Base-by-base conservation (phyloP, 495 filamentous ascomycete genomes). In the Penicillium canescens region DNA sequence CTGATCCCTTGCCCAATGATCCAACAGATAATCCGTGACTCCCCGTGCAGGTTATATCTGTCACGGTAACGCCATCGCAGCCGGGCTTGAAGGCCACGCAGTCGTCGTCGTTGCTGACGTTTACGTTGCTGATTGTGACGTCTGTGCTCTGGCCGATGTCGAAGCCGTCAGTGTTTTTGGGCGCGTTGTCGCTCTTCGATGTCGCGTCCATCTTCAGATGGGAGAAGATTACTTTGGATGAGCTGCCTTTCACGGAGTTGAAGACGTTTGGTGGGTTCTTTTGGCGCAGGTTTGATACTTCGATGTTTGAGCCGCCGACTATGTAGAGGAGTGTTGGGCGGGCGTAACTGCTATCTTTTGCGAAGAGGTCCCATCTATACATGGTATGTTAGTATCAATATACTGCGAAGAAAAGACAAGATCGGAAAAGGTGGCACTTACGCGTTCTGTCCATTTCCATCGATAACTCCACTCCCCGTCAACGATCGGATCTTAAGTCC, bases 31-130 rank as follows among this genome's bases (percentile, higher is more conserved):
- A 41, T 4, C 74, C 74, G 42, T 77, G 74, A 8, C 69, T 72
- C 7, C 74, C 74, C n/a, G 59, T 72, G 55, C 74, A 77, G 26
- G 64, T 67, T 6, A 75, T 67, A 18, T 61, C 54, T 2, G 53
- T 64, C 3, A 75, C 70, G 0, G 67, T 73, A 11, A 76, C 61
- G 34, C 68, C 66, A 43, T 74, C 65, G 3, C 68, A 61, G 11
- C 73, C 71, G 0, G 74, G 68, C 38, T 77, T 77, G 44, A 79
- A 74, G 0, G 75, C 76, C 10, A 79, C 67, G 35, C 75, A 79
- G 65, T 77, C 73, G 37, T 79, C 76, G 42, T 77, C 64, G 48
- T 78, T 78, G 18, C 52, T 62, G n/a, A 78, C 67, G 2, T 57
- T 59, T 11, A 68, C 62, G 39, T 63, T 56, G 14, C 54, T 56